Conservation (phyloP, 1,139 yeast species). For the Geotrichum klebahnii region DNA sequence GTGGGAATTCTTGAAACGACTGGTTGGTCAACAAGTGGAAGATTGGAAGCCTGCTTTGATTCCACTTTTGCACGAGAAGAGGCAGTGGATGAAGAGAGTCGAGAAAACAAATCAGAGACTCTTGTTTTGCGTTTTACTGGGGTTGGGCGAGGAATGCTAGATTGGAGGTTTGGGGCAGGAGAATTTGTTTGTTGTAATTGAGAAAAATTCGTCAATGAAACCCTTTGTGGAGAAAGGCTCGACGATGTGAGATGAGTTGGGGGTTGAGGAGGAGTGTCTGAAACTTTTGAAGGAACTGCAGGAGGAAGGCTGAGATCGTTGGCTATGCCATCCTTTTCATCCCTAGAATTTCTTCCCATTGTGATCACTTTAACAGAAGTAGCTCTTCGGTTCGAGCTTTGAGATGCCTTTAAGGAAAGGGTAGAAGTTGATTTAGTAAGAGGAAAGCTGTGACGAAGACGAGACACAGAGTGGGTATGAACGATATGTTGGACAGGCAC, state of each 20-base stretch:
- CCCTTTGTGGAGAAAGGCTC: neutral
- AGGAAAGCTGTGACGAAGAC: slow-evolving; percentile 2
- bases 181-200: too few relatives aligned
- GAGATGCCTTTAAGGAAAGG: neutral
- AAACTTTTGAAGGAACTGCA: neutral
- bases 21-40: neutral
- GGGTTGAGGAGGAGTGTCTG: slow-evolving; percentile 4
- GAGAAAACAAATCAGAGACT: slow-evolving; percentile 32
- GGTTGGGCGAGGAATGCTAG: slow-evolving; percentile 12
- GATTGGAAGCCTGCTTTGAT: neutral
- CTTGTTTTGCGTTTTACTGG: slow-evolving; percentile 17
- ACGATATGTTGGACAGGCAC: neutral
- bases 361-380: neutral
- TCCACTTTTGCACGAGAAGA: slow-evolving; percentile 32
- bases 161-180: too few relatives aligned
- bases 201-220: neutral
- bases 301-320: neutral
- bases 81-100: slow-evolving; percentile 31
- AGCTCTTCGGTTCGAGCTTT: neutral
- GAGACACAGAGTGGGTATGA: neutral
- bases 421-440: neutral
- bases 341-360: neutral
- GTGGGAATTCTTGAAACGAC: neutral
- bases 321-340: neutral
- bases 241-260: slow-evolving; percentile 5